These are phyloP conservation scores for Alternaria conjuncta DNA, from an alignment of 2,329 filamentous ascomycete species.

Conservation along the genomic window DNA sequence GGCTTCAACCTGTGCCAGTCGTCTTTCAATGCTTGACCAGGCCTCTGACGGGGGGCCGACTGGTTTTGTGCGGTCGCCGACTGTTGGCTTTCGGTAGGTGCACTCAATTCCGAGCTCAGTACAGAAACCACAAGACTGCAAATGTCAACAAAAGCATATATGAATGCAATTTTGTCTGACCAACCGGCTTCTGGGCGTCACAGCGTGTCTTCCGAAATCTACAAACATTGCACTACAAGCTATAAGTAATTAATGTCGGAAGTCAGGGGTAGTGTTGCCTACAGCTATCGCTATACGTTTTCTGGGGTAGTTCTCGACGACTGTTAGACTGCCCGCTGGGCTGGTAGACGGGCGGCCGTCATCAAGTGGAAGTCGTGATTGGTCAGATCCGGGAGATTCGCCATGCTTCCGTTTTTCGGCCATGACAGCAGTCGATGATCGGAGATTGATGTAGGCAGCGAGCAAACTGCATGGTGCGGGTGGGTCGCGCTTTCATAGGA, in stretches of 20 bases:
- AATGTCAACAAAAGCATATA: background rate
- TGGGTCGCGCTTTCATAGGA: background rate
- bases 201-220: constrained; percentile 36
- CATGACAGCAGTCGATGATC: constrained; percentile 11
- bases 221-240: constrained; percentile 38
- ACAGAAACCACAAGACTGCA: constrained; percentile 20
- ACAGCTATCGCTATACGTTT: constrained; percentile 1
- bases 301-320: constrained; percentile 30
- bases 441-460: background rate
- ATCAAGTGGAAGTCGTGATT: constrained; percentile 2
- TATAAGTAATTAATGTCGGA: background rate
- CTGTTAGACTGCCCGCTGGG: constrained; percentile 9
- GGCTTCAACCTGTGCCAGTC: constrained; percentile 32
- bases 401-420: constrained; percentile 26
- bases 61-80: constrained; percentile 27
- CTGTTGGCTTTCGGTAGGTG: constrained; percentile 33
- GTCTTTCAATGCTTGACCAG: constrained; percentile 28
- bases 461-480: background rate
- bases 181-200: constrained; percentile 31
- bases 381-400: constrained; percentile 1
- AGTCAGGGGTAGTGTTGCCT: constrained; percentile 4
- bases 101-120: constrained; percentile 38
- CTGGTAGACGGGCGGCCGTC: constrained; percentile 13
- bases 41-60: constrained; percentile 22
- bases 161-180: background rate